phyloP scores from a whole-genome alignment of 345 rosid genomes.

The Geranium brycei region DNA sequence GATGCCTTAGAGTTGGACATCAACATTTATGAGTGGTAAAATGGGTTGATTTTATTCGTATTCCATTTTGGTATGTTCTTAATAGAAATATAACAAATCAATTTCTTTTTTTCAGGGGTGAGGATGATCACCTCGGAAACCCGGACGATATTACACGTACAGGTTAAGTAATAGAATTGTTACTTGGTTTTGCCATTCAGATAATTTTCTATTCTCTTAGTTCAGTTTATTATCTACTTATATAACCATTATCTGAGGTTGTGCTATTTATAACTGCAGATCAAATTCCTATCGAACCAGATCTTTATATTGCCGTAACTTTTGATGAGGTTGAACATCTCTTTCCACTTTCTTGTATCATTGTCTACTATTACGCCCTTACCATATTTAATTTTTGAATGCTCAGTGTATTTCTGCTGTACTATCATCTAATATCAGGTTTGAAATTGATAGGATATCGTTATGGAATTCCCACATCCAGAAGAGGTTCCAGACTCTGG shows the following conservation, averaged over 20 bases:
- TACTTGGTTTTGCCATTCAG: background rate
- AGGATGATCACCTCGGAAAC: slow-evolving; percentile 38
- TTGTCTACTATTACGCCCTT: background rate
- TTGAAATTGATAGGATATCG: slow-evolving; percentile 29
- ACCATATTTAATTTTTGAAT: background rate
- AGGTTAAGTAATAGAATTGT: slow-evolving; percentile 18
- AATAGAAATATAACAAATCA: background rate
- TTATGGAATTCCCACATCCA: slow-evolving; percentile 10
- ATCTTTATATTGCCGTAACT: slow-evolving; percentile 51
- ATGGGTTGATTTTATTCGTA: background rate
- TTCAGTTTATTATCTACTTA: background rate
- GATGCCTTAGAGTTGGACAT: slow-evolving; percentile 45
- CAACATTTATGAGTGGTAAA: slow-evolving; percentile 25
- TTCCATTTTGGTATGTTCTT: background rate
- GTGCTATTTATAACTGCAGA: slow-evolving; percentile 20
- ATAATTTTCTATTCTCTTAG: background rate
- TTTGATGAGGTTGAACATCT: slow-evolving; percentile 49
- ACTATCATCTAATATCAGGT: slow-evolving; percentile 2
- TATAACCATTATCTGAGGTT: too few species aligned
- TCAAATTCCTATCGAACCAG: slow-evolving; percentile 47
- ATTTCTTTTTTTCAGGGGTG: slow-evolving; percentile 22
- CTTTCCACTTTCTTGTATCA: background rate
- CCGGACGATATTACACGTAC: slow-evolving; percentile 64
- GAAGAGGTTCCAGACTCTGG: slow-evolving; percentile 13
- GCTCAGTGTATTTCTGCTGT: background rate